Evolutionary conservation across 805 yeast genomes (phyloP), one percentile per base, ranked within the genome.

Genomic region (Danielia oregonensis): DNA sequence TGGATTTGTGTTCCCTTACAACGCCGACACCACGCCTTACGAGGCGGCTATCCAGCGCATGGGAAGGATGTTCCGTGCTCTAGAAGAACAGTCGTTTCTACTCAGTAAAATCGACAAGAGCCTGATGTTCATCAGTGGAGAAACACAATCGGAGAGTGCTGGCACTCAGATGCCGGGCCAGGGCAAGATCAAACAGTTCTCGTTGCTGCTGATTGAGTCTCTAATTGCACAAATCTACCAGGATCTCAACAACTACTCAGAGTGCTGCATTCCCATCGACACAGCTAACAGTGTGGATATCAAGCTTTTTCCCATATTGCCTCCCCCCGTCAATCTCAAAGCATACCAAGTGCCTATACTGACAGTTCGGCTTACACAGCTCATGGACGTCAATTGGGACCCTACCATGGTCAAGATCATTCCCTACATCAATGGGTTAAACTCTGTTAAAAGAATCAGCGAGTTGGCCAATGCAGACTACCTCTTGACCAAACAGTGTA

Each of bases 381-480:
- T 93, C 42, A 80, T 86, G 27, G 98, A 93, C 57, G 82, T 85
- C 6, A 82, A 85, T 49, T 93, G 98, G 97, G 98, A 93, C 58
- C 97, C 97, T 1, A 91, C 97, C 2, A 83, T 93, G 93, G 68
- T 87, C 29, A 82, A 84, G 46, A 85, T 93, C 16, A 61, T 86
- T 8, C 96, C 96, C 0, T 83, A 70, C 46, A 86, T 93, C 32
- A 78, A 93, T 51, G 98, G 99, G 1, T 69, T 88, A 31, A 91
- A 91, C 55, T 85, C 93, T 5, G 78, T 93, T 13, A 70, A 78
- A 24, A 72, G 74, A 36, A 91, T 94, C 24, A 77, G 95, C 13
- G 76, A 78, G 33, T 59, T 88, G 33, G 86, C 96, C 2, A 79
- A 85, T 49, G 82, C 96, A 24, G 94, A 88, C 52, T 80, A 79